A percentile compares a stretch with the other conserved stretches of the same genome.
phyloP scores from a whole-genome alignment of 73 alveolate genomes.

The Symbiodinium pilosum region DNA sequence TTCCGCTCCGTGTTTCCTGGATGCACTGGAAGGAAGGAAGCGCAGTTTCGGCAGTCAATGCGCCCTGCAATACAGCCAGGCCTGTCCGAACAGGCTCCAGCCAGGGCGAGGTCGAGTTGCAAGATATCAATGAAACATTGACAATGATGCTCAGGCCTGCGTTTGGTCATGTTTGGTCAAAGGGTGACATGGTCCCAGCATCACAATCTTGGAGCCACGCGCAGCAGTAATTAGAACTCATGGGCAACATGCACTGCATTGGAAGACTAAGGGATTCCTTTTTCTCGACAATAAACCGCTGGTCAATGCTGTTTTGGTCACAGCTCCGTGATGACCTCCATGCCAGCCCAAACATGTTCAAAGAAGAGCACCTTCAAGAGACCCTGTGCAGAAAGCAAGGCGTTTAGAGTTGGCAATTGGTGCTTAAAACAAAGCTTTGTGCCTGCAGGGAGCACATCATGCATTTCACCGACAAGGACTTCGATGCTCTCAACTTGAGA shows the following conservation, averaged over 20 bases:
- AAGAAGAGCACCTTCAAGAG: no score
- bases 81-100: neutral
- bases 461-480: conserved; percentile 51
- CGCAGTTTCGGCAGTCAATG: neutral
- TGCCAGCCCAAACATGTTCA: no score
- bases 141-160: conserved; percentile 3
- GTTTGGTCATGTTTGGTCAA: no score
- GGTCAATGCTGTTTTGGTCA: no score
- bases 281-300: no score
- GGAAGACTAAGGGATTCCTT: no score
- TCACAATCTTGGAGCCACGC: no score
- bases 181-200: no score
- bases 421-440: neutral
- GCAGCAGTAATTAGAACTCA: no score
- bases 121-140: conserved; percentile 49
- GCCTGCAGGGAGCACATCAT: conserved; percentile 18
- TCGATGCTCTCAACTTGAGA: conserved; percentile 8
- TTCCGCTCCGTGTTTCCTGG: neutral
- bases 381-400: no score
- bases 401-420: neutral
- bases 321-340: no score
- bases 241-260: no score
- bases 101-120: neutral
- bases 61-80: neutral
- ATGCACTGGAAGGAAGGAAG: neutral